A percentile compares a stretch with the other conserved stretches of the same genome.
Evolutionary conservation across 2,329 filamentous ascomycete genomes (phyloP).

Genomic region (Stagonosporopsis cucurbitacearum): DNA sequence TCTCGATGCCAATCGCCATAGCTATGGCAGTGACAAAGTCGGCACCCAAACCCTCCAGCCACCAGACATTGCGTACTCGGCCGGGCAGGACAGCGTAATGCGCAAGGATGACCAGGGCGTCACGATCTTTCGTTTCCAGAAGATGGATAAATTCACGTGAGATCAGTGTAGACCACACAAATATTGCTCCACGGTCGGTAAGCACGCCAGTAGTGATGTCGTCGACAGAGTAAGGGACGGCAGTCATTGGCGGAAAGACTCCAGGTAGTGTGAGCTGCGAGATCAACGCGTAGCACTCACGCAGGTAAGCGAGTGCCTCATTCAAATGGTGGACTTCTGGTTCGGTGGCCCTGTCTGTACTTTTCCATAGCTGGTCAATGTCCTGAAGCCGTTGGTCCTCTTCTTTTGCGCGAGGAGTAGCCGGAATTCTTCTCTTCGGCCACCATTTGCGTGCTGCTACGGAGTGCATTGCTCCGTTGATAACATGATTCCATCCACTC

Average conservation of each 20-base stretch:
- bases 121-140: slow-evolving; percentile 38
- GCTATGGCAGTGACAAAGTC: slow-evolving; percentile 44
- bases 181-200: slow-evolving; percentile 44
- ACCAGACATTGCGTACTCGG: slow-evolving; percentile 44
- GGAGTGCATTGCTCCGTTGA: slow-evolving; percentile 35
- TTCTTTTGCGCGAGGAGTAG: slow-evolving; percentile 30
- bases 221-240: slow-evolving; percentile 39
- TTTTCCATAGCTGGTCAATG: slow-evolving; percentile 38
- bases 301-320: slow-evolving; percentile 35
- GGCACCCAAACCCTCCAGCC: slow-evolving; percentile 43
- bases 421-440: slow-evolving; percentile 33
- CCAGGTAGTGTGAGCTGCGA: slow-evolving; percentile 38
- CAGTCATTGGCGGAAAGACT: slow-evolving; percentile 33
- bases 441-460: slow-evolving; percentile 44
- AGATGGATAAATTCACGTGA: slow-evolving; percentile 39
- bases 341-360: slow-evolving; percentile 17
- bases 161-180: slow-evolving; percentile 40
- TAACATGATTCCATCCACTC: slow-evolving; percentile 41
- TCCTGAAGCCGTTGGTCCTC: slow-evolving; percentile 37
- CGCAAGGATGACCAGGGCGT: slow-evolving; percentile 48
- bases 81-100: slow-evolving; percentile 49
- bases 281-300: slow-evolving; percentile 41
- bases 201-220: slow-evolving; percentile 36
- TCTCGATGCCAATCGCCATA: slow-evolving; percentile 39
- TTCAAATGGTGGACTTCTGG: slow-evolving; percentile 26